These are phyloP conservation scores for Fusarium sp. DNA, from an alignment of 2,329 filamentous ascomycete species.

Conservation along the genomic window DNA sequence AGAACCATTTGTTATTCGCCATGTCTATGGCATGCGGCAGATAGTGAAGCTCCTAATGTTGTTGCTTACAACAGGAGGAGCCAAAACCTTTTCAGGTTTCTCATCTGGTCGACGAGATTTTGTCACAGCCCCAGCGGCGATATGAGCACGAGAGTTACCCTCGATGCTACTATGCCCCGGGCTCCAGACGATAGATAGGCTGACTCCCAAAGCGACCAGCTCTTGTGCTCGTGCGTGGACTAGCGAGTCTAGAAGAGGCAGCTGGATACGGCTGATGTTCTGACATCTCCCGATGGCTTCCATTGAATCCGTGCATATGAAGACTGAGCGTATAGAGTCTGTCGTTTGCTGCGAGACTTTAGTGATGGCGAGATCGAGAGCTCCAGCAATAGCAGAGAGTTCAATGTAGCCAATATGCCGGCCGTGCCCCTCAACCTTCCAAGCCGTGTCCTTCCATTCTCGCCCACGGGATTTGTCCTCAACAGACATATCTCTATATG, in stretches of 20 bases:
- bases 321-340: not conserved
- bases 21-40: not conserved
- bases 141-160: constrained; percentile 5
- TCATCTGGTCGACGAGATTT: not conserved
- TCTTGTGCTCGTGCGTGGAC: not conserved
- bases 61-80: not conserved
- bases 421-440: constrained; percentile 1
- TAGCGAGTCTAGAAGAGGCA: not conserved
- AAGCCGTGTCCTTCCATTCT: constrained; percentile 2
- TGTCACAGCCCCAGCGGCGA: not conserved
- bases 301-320: constrained; percentile 4
- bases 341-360: not conserved
- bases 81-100: not conserved
- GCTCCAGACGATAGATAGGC: constrained; percentile 1
- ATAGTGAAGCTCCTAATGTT: not conserved
- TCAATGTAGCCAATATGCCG: not conserved
- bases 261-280: not conserved
- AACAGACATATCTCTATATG: not conserved
- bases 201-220: not conserved
- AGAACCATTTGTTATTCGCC: not conserved
- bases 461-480: not conserved
- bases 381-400: constrained; percentile 3
- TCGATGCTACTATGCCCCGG: constrained; percentile 4
- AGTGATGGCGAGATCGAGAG: constrained; percentile 1
- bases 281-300: constrained; percentile 5